Percentiles rank a stretch among this genome's conserved stretches.
phyloP scores from a whole-genome alignment of 2,329 filamentous ascomycete genomes.

The Cordyceps pruinosa region DNA sequence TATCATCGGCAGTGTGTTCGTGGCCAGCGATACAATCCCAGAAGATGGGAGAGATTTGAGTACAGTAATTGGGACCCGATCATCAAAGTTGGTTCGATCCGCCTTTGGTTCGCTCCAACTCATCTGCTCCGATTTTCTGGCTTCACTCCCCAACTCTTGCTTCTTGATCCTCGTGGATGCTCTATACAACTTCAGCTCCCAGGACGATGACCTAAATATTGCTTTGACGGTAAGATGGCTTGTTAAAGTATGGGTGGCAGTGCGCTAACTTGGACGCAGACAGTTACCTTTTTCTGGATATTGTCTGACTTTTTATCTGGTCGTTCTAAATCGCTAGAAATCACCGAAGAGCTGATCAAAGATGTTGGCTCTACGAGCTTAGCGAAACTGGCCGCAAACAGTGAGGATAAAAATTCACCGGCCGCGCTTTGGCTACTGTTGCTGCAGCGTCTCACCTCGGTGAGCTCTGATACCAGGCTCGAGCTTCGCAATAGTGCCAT shows the following conservation, averaged over 20 bases:
- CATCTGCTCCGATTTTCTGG: constrained; percentile 89
- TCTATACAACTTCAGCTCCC: constrained; percentile 80
- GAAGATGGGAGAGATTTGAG: constrained; percentile 22
- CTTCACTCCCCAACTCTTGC: constrained; percentile 62
- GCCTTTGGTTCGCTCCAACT: constrained; percentile 87
- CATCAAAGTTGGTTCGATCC: constrained; percentile 70
- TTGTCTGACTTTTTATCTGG: constrained; percentile 78
- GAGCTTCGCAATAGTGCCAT: constrained; percentile 83
- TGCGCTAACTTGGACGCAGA: constrained; percentile 38
- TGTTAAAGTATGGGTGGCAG: neutral
- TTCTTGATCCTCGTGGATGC: constrained; percentile 77
- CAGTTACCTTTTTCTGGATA: constrained; percentile 93
- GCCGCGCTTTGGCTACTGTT: constrained; percentile 75
- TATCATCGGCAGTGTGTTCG: constrained; percentile 76
- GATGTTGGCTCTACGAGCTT: constrained; percentile 45
- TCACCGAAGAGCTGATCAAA: constrained; percentile 50
- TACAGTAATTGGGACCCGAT: constrained; percentile 45
- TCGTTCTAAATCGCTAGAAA: constrained; percentile 50
- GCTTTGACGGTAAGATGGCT: constrained; percentile 66
- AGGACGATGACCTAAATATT: constrained; percentile 89
- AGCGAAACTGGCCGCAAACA: constrained; percentile 50
- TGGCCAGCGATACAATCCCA: constrained; percentile 32
- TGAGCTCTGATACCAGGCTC: constrained; percentile 63
- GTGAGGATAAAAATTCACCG: constrained; percentile 54
- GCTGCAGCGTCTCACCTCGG: constrained; percentile 61